These are phyloP conservation scores for Moringa oleifera DNA, from an alignment of 345 rosid species.

Conservation along the genomic window DNA sequence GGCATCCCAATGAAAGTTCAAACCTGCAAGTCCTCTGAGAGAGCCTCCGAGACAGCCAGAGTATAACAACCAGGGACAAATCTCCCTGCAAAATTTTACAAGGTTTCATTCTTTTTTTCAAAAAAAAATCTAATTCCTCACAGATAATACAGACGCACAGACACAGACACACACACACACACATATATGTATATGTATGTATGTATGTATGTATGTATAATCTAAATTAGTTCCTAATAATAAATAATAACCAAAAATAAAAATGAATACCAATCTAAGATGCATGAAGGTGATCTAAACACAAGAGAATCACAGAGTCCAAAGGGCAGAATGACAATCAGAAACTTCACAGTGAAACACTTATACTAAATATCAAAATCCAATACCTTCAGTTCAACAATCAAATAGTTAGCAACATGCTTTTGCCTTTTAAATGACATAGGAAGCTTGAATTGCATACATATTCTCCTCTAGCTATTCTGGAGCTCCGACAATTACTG, in stretches of 20 bases:
- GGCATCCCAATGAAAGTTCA: background rate
- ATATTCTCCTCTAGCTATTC: background rate
- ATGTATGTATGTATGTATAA: no score
- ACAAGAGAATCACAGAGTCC: background rate
- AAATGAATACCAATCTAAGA: background rate
- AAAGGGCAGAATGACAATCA: background rate
- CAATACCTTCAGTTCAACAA: no score
- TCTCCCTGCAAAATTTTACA: conserved; percentile 41
- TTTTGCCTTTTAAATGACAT: background rate
- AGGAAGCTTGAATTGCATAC: background rate
- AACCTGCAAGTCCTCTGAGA: conserved; percentile 86
- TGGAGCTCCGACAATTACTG: background rate
- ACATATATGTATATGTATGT: no score
- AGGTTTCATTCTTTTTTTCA: no score
- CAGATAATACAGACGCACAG: no score
- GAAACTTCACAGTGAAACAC: background rate
- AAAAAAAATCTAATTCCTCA: no score
- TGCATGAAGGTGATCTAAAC: background rate
- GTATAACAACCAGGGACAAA: conserved; percentile 88
- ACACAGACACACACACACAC: no score
- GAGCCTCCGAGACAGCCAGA: conserved; percentile 77
- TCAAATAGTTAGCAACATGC: no score
- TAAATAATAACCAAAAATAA: no score
- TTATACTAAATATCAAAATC: no score
- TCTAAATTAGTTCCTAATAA: no score